Evolutionary conservation across 257 asterid species (phyloP).

Genomic region (Solanum sejunctum): DNA sequence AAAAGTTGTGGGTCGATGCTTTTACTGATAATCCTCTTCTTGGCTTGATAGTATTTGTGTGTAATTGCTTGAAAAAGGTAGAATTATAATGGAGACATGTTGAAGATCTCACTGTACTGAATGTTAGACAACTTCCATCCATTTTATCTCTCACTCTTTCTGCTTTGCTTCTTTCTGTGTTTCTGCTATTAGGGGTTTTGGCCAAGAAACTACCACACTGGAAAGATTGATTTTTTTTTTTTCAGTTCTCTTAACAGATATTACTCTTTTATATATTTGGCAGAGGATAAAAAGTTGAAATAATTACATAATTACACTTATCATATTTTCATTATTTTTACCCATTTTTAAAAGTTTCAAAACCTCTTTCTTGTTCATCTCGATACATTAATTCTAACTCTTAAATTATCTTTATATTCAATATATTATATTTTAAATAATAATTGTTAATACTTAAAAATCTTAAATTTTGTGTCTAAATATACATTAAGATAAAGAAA

Average conservation of each 20-base stretch:
- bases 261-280: not conserved
- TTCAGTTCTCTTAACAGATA: not conserved
- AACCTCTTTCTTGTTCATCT: too few species aligned
- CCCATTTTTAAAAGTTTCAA: too few species aligned
- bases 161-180: not conserved
- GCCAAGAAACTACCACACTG: not conserved
- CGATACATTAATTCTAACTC: too few species aligned
- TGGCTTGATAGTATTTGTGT: not conserved
- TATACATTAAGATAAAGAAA: too few species aligned
- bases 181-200: not conserved
- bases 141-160: not conserved
- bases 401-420: too few species aligned
- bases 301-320: too few species aligned
- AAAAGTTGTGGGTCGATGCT: slow-evolving; percentile 24
- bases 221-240: not conserved
- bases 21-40: slow-evolving; percentile 14
- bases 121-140: slow-evolving; percentile 31
- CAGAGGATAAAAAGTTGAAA: too few species aligned
- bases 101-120: slow-evolving; percentile 19
- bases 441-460: too few species aligned
- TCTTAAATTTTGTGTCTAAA: too few species aligned
- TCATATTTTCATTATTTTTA: too few species aligned
- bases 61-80: not conserved
- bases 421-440: too few species aligned
- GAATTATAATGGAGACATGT: slow-evolving; percentile 4